Evolutionary conservation across 2,329 filamentous ascomycete species (phyloP), one percentile per base, ranked within the genome.

Genomic region (Rhinocladiella mackenziei): DNA sequence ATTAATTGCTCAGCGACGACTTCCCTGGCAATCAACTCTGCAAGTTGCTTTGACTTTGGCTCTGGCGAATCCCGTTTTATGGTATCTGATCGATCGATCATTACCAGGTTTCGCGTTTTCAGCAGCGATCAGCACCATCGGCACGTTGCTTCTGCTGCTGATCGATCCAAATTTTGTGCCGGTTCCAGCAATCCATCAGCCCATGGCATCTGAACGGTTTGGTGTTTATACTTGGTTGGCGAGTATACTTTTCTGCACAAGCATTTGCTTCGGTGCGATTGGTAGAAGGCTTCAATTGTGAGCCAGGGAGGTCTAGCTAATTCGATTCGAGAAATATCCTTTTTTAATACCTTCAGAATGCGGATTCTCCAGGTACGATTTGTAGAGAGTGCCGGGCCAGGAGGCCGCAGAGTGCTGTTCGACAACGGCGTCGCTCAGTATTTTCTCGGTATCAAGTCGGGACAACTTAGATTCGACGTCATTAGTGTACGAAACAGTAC

Each of bases 251-350:
- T 98, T 96, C 63, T 96, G 92, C 67, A 94, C 87, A 60, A 89
- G 87, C 56, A 80, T 97, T 7, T 96, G 89, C 66, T 96, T 98
- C 72, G 92, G 92, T 8, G 97, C 95, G 61, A 88, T 98, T 60
- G 92, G 92, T 9, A 75, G 92, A 51, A 76, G 86, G 50, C 67
- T 97, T 53, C 55, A 53, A 41, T 39, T 57, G 38, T 56, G 43
- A 50, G 10, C n/a, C 22, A 14, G 17, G 15, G 5, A 9, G 17
- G 10, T 14, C 9, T 8, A 32, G 11, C 5, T 20, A 19, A 30
- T 17, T 13, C 28, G 18, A 32, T 38, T 30, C 42, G 30, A 35
- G 33, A 39, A 59, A 46, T 60, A 60, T 3, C 43, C 59, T 20
- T 49, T 50, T 40, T 61, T 61, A 8, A 59, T 48, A 11, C 58